phyloP scores from a whole-genome alignment of 768 basidiomycete genomes.

The Daedalea quercina region DNA sequence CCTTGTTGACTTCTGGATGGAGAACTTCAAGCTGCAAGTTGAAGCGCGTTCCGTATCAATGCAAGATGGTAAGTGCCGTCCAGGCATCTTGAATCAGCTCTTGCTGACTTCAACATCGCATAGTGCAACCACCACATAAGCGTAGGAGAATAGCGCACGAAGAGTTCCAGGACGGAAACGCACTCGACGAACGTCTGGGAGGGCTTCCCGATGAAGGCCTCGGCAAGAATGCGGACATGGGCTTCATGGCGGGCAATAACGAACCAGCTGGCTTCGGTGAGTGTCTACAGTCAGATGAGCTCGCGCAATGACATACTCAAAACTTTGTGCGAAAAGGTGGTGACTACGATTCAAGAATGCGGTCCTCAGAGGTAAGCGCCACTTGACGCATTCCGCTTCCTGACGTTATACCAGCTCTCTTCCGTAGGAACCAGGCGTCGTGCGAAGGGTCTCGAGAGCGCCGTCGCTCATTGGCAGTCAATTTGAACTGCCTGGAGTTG shows the following conservation, averaged over 20 bases:
- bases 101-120: conserved; percentile 1
- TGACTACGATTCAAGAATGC: conserved; percentile 24
- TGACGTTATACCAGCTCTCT: no score
- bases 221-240: conserved; percentile 16
- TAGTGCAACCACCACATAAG: conserved; percentile 42
- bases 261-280: conserved; percentile 9
- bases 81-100: not conserved
- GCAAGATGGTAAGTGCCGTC: conserved; percentile 23
- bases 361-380: conserved; percentile 60
- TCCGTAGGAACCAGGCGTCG: conserved; percentile 78
- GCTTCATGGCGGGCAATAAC: conserved; percentile 13
- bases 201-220: not conserved
- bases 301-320: not conserved
- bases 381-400: no score
- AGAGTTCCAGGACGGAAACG: conserved; percentile 3
- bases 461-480: conserved; percentile 44
- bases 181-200: not conserved
- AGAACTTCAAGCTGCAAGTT: conserved; percentile 64
- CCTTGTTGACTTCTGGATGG: conserved; percentile 70
- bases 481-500: conserved; percentile 33
- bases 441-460: conserved; percentile 60
- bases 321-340: conserved; percentile 3
- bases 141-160: conserved; percentile 34
- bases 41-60: conserved; percentile 48
- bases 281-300: not conserved